A percentile compares a stretch with the other conserved stretches of the same genome.
Evolutionary conservation across 1,284 basidiomycete genomes (phyloP).

Genomic region (Pholiota adiposa): DNA sequence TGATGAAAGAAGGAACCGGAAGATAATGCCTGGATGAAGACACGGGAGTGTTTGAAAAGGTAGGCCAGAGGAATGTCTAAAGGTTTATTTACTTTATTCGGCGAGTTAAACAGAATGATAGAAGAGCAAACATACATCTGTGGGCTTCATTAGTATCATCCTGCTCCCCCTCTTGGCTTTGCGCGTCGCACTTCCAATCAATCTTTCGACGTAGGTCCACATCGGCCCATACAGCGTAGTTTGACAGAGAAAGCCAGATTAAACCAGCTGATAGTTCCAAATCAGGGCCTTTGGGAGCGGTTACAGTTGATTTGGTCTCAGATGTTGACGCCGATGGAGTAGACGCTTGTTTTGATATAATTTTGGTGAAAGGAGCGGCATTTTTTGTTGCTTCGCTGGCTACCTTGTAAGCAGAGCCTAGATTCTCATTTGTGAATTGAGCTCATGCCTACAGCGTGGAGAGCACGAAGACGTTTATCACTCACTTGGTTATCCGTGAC

Average conservation of each 20-base stretch:
- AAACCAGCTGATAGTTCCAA: slow-evolving; percentile 51
- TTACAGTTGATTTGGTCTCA: neutral
- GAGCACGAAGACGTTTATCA: neutral
- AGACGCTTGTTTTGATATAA: neutral
- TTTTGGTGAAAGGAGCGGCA: neutral
- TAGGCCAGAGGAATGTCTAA: slow-evolving; percentile 63
- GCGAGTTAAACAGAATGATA: slow-evolving; percentile 11
- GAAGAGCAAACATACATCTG: slow-evolving; percentile 59
- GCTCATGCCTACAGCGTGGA: slow-evolving; percentile 11
- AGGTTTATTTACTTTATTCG: neutral
- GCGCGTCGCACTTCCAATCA: slow-evolving; percentile 29
- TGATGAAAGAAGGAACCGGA: slow-evolving; percentile 28
- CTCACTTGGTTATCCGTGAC: slow-evolving; percentile 15
- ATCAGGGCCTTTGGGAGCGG: slow-evolving; percentile 5
- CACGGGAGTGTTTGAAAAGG: slow-evolving; percentile 46
- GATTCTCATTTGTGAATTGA: slow-evolving; percentile 19
- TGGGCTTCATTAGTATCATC: slow-evolving; percentile 32
- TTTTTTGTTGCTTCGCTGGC: neutral
- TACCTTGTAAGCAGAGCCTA: slow-evolving; percentile 1
- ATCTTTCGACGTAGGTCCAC: slow-evolving; percentile 53
- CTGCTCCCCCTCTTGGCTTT: neutral
- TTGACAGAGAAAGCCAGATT: slow-evolving; percentile 63
- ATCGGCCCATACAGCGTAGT: slow-evolving; percentile 65
- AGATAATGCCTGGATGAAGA: slow-evolving; percentile 27
- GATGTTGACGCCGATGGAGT: neutral